Conservation (phyloP, 306 rosid species). For the Boehmeria nivea region DNA sequence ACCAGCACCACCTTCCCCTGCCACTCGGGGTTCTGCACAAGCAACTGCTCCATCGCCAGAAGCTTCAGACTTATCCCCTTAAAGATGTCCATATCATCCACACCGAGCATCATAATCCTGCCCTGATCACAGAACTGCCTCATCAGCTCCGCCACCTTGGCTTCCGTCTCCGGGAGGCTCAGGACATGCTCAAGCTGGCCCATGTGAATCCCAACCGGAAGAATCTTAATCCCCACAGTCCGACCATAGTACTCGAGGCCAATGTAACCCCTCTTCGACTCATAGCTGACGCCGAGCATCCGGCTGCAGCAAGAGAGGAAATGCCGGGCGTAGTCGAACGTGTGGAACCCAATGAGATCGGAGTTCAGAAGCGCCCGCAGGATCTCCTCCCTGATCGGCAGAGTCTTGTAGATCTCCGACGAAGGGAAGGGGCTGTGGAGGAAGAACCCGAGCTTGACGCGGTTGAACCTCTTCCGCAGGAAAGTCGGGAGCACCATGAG, state of each 20-base stretch:
- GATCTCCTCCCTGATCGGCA: slow-evolving; percentile 75
- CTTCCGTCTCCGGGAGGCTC: slow-evolving; percentile 47
- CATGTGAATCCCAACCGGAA: slow-evolving; percentile 81
- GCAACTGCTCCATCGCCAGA: slow-evolving; percentile 85
- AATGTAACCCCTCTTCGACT: slow-evolving; percentile 76
- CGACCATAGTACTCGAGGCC: slow-evolving; percentile 84
- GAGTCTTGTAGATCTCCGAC: slow-evolving; percentile 69
- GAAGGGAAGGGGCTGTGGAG: slow-evolving; percentile 86
- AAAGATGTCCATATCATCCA: slow-evolving; percentile 91
- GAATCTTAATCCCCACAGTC: slow-evolving; percentile 75
- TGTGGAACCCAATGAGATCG: slow-evolving; percentile 81
- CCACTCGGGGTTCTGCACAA: slow-evolving; percentile 56
- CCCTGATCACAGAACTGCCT: slow-evolving; percentile 38
- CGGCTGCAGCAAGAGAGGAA: slow-evolving; percentile 81
- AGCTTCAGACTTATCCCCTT: slow-evolving; percentile 82
- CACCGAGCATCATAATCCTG: slow-evolving; percentile 57
- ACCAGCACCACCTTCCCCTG: slow-evolving; percentile 66
- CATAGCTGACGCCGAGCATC: slow-evolving; percentile 73
- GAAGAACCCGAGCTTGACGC: slow-evolving; percentile 74
- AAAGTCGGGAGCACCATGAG: slow-evolving; percentile 81
- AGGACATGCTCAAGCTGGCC: slow-evolving; percentile 71
- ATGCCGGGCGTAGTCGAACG: slow-evolving; percentile 80
- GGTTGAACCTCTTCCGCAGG: slow-evolving; percentile 75
- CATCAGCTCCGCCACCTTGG: slow-evolving; percentile 54
- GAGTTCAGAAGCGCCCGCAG: slow-evolving; percentile 71